Evolutionary conservation across 2,329 filamentous ascomycete genomes (phyloP).

Genomic region (Clonostachys sp.): DNA sequence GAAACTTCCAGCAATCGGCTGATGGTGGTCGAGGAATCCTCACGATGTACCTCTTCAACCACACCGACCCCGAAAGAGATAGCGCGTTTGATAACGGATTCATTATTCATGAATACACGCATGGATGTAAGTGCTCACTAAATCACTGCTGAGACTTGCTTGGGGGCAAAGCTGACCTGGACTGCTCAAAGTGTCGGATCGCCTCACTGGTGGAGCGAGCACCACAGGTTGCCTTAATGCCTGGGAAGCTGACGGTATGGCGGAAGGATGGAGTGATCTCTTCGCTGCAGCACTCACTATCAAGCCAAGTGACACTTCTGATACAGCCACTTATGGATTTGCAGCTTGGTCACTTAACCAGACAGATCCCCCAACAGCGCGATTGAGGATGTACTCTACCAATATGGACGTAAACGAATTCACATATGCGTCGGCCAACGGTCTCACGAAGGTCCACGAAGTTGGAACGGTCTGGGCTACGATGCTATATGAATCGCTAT

Average conservation of each 20-base stretch:
- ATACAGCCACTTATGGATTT: slow-evolving; percentile 33
- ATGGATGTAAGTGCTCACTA: slow-evolving; percentile 30
- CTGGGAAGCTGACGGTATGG: slow-evolving; percentile 50
- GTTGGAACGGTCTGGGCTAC: slow-evolving; percentile 48
- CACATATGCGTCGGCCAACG: slow-evolving; percentile 39
- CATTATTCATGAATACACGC: slow-evolving; percentile 55
- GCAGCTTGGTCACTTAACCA: slow-evolving; percentile 40
- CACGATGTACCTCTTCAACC: slow-evolving; percentile 55
- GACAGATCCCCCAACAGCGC: slow-evolving; percentile 32
- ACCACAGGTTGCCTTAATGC: slow-evolving; percentile 44
- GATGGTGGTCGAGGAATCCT: slow-evolving; percentile 48
- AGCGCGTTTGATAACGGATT: slow-evolving; percentile 54
- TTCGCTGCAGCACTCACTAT: slow-evolving; percentile 51
- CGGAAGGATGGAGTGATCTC: slow-evolving; percentile 64
- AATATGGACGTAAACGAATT: slow-evolving; percentile 41
- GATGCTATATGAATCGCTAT: slow-evolving; percentile 50
- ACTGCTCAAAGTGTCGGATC: slow-evolving; percentile 36
- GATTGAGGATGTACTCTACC: slow-evolving; percentile 46
- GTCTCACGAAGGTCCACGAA: slow-evolving; percentile 30
- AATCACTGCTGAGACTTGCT: slow-evolving; percentile 5
- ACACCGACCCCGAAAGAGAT: slow-evolving; percentile 42
- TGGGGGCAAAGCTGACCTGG: too few species aligned
- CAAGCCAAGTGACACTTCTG: slow-evolving; percentile 37
- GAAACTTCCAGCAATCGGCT: slow-evolving; percentile 49
- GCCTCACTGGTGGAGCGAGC: slow-evolving; percentile 52